A percentile compares a stretch with the other conserved stretches of the same genome.
Conservation (phyloP, 106 monocot genomes). For the Dioscorea alata region DNA sequence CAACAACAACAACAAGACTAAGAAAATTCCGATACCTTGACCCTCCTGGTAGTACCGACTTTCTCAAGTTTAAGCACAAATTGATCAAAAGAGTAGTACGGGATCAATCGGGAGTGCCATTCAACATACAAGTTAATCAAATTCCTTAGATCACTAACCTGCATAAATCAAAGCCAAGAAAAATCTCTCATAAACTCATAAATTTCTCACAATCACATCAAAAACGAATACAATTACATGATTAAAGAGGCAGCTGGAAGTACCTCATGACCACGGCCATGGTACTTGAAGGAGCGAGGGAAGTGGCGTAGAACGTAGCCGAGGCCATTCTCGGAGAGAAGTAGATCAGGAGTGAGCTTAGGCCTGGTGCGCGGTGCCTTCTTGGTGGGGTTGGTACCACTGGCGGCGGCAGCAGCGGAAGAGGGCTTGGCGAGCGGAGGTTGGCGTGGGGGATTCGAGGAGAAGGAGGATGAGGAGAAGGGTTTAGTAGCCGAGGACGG, state of each 20-base stretch:
- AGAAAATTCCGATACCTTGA: slow-evolving; percentile 47
- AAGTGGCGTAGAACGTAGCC: slow-evolving; percentile 92
- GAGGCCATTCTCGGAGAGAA: slow-evolving; percentile 85
- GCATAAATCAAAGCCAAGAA: not conserved
- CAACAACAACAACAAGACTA: too few species aligned
- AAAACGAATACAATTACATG: not conserved
- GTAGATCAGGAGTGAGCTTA: slow-evolving; percentile 79
- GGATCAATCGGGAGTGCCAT: slow-evolving; percentile 80
- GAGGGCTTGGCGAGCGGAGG: slow-evolving; percentile 9
- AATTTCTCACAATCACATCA: not conserved
- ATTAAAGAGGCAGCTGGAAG: not conserved
- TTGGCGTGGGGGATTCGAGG: not conserved
- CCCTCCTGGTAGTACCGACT: slow-evolving; percentile 61
- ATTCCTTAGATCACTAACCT: slow-evolving; percentile 75
- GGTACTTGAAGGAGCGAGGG: slow-evolving; percentile 71
- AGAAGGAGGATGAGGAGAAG: slow-evolving; percentile 35
- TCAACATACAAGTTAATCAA: slow-evolving; percentile 65
- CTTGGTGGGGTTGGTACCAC: slow-evolving; percentile 16
- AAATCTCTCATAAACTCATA: not conserved
- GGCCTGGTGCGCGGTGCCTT: slow-evolving; percentile 60
- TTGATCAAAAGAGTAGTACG: slow-evolving; percentile 90
- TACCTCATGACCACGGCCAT: slow-evolving; percentile 89
- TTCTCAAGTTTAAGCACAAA: slow-evolving; percentile 77
- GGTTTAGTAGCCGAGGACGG: slow-evolving; percentile 59
- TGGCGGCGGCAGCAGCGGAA: not conserved